Base-by-base conservation (phyloP, 2,329 filamentous ascomycete species). In the Fusarium nanum region DNA sequence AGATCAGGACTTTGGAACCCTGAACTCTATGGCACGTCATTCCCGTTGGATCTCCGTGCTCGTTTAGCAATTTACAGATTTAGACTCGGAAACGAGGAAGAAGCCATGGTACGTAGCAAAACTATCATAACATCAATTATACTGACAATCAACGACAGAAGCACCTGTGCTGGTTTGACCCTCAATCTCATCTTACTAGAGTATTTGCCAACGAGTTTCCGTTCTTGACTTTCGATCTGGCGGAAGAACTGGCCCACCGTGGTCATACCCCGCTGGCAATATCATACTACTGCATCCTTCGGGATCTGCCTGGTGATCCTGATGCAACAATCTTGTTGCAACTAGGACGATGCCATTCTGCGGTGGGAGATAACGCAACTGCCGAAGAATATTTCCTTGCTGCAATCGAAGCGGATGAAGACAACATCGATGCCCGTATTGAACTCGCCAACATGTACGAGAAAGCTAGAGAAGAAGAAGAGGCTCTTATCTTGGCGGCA, bases 371-470 rank as follows among this genome's bases (percentile, higher is more conserved):
- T 57, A 84, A 88, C 22, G 84, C 88, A 32, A 88, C 91, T 40
- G 94, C 94, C 1, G 91, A 95, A 75, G 89, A 92, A 68, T 92
- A 89, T 76, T 96, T 94, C 73, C 86, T 93, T 25, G 88, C 88
- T 3, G 89, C 94, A 13, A 89, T 93, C 40, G 88, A 93, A 54
- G 86, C 89, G 63, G 92, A 97, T 67, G 83, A 89, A 46, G 84
- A 88, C 42, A 90, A 91, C 61, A 89, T 95, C 49, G 91, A 94
- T 67, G 92, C 93, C 41, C 90, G 93, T 41, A 89, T 92, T 30
- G 89, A 93, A 73, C 84, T 98, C 12, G 93, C 93, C 14, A 94
- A 92, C 74, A 88, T 98, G 78, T 97, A 97, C 75, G 93, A 97
- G 77, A 89, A 86, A 68, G 87, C 87, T 46, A 90, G 90, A 67